Conservation (phyloP, 352 stramenopile species). For the Phytophthora ramorum region DNA sequence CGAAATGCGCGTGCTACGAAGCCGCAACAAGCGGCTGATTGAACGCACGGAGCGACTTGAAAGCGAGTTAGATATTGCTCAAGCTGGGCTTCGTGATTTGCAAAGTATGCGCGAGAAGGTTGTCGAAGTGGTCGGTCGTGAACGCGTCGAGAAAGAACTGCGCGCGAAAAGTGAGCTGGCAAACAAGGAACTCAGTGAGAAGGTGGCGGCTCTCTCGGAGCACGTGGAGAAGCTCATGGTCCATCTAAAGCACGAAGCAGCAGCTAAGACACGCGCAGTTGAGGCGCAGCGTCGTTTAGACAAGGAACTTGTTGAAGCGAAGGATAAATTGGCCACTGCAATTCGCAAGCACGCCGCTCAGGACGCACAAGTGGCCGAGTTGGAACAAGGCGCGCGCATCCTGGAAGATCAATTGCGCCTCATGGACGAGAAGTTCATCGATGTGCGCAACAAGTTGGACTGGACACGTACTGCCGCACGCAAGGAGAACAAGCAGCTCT, state of each 20-base stretch:
- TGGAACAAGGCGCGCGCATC: conserved; percentile 94
- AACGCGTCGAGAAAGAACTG: conserved; percentile 90
- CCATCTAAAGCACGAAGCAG: conserved; percentile 95
- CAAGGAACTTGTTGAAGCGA: conserved; percentile 79
- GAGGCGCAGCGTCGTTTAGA: conserved; percentile 78
- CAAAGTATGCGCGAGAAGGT: conserved; percentile 79
- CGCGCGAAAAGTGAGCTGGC: conserved; percentile 70
- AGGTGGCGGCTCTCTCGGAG: conserved; percentile 92
- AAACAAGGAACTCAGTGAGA: conserved; percentile 76
- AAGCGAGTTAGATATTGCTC: conserved; percentile 55
- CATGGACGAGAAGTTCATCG: conserved; percentile 98
- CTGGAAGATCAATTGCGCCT: conserved; percentile 95
- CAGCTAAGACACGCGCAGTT: conserved; percentile 91
- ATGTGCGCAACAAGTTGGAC: conserved; percentile 96
- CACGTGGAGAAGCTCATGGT: conserved; percentile 98
- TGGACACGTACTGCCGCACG: conserved; percentile 90
- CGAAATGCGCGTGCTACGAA: conserved; percentile 71
- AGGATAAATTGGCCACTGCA: conserved; percentile 63
- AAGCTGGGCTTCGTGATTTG: conserved; percentile 58
- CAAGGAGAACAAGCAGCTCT: conserved; percentile 84
- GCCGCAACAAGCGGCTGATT: conserved; percentile 75
- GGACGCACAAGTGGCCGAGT: conserved; percentile 89
- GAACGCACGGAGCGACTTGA: conserved; percentile 60
- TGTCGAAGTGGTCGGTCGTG: conserved; percentile 78
- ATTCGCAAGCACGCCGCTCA: conserved; percentile 86